Evolutionary conservation across 306 rosid genomes (phyloP), one percentile per base, ranked within the genome.

Genomic region (Dicorynia guianensis): DNA sequence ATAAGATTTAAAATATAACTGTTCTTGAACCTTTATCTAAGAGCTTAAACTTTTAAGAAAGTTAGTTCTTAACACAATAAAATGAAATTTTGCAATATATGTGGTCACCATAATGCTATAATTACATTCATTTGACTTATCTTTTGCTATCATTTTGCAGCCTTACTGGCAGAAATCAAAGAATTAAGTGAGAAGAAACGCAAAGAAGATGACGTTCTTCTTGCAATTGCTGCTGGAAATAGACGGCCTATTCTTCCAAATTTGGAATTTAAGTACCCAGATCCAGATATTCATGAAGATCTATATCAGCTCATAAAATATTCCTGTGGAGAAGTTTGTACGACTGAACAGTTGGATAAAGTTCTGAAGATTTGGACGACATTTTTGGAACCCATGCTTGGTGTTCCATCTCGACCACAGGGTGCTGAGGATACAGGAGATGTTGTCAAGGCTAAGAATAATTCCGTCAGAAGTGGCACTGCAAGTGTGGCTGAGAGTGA

Each of bases 291-390:
- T 76, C 99, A 96, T 70, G 98, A 96, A 85, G 98, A 96, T 70
- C 79, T 96, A 73, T 96, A 96, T 81, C 98, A 93, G 84, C 98
- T 96, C 20, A 81, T 96, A 52, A 90, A 96, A 74, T 96, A 90
- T 80, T 96, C 99, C 6, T 92, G 98, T 83, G 97, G 94, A 76
- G 99, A 96, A 88, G 86, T 96, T 80, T 96, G 98, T 65, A 87
- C 98, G 11, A 85, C 97, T 0, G 99, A 96, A 76, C 97, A 90
- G 40, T 82, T 93, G 85, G 99, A 91, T 80, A 96, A 93, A 86
- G 93, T 93, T 53, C 85, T 89, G 98, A 96, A 92, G 93, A 79
- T 96, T 67, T 96, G 99, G 99, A 92, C 97, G 76, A 90, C 96
- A 47, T 96, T 96, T 76, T 71, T 96, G 25, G 99, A 96, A 80